phyloP scores from a whole-genome alignment of 345 rosid species.

The Hirschfeldia incana region DNA sequence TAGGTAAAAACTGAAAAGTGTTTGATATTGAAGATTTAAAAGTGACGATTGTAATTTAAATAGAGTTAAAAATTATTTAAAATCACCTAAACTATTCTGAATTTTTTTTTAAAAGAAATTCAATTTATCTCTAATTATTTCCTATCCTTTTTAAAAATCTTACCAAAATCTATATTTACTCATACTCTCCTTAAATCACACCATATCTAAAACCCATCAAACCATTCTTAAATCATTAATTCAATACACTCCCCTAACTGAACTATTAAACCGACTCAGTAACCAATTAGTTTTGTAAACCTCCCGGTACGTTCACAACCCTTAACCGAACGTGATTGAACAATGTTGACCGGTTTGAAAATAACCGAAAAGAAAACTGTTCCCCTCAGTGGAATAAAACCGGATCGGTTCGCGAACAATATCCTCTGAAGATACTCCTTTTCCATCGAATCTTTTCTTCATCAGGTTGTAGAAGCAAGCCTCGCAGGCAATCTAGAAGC shows the following conservation, averaged over 20 bases:
- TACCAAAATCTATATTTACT: no score
- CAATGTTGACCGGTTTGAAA: background rate
- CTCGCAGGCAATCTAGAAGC: background rate
- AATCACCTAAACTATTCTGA: no score
- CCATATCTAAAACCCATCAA: no score
- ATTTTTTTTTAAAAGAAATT: no score
- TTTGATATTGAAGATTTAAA: no score
- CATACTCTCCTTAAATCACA: no score
- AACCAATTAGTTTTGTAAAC: background rate
- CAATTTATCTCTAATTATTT: no score
- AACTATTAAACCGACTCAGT: background rate
- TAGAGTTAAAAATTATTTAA: no score
- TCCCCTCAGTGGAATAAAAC: background rate
- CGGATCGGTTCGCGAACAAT: constrained; percentile 10
- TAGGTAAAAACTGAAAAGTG: no score
- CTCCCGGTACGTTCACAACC: background rate
- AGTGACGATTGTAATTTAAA: no score
- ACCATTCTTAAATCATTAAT: no score
- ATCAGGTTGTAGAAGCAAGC: constrained; percentile 19
- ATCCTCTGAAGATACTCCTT: constrained; percentile 1
- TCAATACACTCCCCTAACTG: background rate
- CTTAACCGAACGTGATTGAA: background rate
- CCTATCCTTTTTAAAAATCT: no score
- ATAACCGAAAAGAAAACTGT: background rate
- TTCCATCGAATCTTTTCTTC: background rate